Evolutionary conservation across 2,329 filamentous ascomycete genomes (phyloP).

Genomic region (Trichoderma sp.): DNA sequence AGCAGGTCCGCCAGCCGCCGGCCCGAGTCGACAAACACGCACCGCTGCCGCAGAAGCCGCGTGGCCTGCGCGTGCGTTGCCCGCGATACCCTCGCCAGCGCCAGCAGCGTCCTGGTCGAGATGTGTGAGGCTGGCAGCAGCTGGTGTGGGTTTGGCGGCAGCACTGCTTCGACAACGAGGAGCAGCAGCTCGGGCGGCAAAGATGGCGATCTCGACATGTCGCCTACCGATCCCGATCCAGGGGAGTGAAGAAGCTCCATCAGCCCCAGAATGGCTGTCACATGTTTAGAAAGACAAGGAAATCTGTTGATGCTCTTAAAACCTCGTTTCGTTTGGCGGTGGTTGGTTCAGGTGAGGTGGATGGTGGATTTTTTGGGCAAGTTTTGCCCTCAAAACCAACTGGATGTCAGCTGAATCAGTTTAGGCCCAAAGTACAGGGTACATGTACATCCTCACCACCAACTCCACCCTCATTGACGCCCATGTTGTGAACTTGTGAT

Average conservation of each 20-base stretch:
- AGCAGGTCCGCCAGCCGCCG: conserved; percentile 36
- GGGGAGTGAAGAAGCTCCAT: conserved; percentile 21
- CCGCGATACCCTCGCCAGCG: conserved; percentile 44
- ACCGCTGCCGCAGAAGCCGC: conserved; percentile 44
- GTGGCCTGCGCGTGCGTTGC: conserved; percentile 42
- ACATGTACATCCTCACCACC: background rate
- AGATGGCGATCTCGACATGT: conserved; percentile 5
- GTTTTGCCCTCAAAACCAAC: background rate
- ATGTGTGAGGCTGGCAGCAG: conserved; percentile 40
- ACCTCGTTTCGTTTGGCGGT: background rate
- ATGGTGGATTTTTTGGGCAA: background rate
- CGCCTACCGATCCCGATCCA: background rate
- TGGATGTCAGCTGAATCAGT: background rate
- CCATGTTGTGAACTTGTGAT: background rate
- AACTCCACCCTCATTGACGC: background rate
- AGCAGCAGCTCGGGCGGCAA: conserved; percentile 38
- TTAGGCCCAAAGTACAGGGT: background rate
- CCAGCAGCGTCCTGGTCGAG: conserved; percentile 44
- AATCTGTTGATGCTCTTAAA: background rate
- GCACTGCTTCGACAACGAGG: conserved; percentile 36
- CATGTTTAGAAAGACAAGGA: conserved; percentile 13
- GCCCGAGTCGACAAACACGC: conserved; percentile 44
- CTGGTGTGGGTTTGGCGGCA: conserved; percentile 32
- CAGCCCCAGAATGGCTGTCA: conserved; percentile 2
- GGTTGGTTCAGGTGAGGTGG: background rate